phyloP scores from a whole-genome alignment of 2,329 filamentous ascomycete genomes.

The Lecanosticta acicola region DNA sequence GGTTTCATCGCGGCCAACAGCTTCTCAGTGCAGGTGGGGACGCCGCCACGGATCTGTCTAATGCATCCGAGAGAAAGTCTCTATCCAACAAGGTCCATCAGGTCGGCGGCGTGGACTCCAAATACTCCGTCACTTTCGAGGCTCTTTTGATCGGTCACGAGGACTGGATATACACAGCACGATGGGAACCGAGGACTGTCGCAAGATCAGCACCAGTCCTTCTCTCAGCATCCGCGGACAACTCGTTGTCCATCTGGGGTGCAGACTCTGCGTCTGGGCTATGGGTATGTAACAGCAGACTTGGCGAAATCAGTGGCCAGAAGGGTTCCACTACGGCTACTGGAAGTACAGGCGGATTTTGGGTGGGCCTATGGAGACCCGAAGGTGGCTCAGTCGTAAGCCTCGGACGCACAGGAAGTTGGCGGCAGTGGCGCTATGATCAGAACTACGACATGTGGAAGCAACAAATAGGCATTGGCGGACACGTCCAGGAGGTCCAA shows the following conservation, averaged over 20 bases:
- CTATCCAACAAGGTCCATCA: slow-evolving; percentile 85
- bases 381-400: slow-evolving; percentile 69
- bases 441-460: slow-evolving; percentile 61
- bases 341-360: slow-evolving; percentile 91
- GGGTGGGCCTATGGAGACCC: slow-evolving; percentile 89
- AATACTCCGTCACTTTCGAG: slow-evolving; percentile 85
- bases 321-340: slow-evolving; percentile 96
- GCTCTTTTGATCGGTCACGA: slow-evolving; percentile 91
- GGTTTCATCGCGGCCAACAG: slow-evolving; percentile 62
- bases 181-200: slow-evolving; percentile 57
- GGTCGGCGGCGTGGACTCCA: slow-evolving; percentile 56
- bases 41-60: slow-evolving; percentile 5
- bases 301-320: slow-evolving; percentile 89
- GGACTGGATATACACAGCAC: slow-evolving; percentile 92
- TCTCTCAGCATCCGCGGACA: slow-evolving; percentile 88
- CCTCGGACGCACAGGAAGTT: slow-evolving; percentile 85
- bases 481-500: slow-evolving; percentile 76
- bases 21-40: not conserved
- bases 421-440: slow-evolving; percentile 76
- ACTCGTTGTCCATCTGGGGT: slow-evolving; percentile 90
- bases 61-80: slow-evolving; percentile 41
- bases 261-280: slow-evolving; percentile 77
- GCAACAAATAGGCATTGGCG: slow-evolving; percentile 70
- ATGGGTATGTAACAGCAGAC: slow-evolving; percentile 78
- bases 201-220: slow-evolving; percentile 43